Evolutionary conservation across 805 yeast genomes (phyloP).

Genomic region (Saturnispora quitensis): DNA sequence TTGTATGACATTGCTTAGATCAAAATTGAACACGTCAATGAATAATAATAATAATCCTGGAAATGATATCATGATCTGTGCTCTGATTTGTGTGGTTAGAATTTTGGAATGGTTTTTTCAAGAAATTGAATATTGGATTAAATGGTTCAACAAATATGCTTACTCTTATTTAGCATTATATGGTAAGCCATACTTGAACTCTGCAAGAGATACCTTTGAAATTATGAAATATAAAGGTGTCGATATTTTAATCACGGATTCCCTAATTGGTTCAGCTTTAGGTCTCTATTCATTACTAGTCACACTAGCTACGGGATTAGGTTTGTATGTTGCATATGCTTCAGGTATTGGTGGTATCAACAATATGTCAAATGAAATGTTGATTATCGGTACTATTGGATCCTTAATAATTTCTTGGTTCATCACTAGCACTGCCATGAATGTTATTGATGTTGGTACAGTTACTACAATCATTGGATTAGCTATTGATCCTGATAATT

Average conservation of each 20-base stretch:
- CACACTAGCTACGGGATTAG: constrained; percentile 34
- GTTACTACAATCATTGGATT: constrained; percentile 78
- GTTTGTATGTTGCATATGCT: constrained; percentile 1
- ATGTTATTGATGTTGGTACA: constrained; percentile 72
- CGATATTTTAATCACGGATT: constrained; percentile 78
- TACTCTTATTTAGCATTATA: constrained; percentile 80
- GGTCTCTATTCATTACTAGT: constrained; percentile 68
- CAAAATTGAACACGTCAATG: constrained; percentile 20
- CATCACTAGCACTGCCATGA: constrained; percentile 61
- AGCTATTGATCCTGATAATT: constrained; percentile 78
- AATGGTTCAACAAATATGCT: constrained; percentile 86
- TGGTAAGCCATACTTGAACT: constrained; percentile 65
- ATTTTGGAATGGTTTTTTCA: constrained; percentile 58
- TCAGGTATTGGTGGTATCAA: constrained; percentile 1
- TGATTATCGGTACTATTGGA: constrained; percentile 20
- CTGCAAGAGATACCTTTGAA: constrained; percentile 78
- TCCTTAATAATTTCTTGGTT: constrained; percentile 63
- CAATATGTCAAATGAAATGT: constrained; percentile 21
- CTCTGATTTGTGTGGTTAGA: constrained; percentile 35
- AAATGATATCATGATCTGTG: constrained; percentile 41
- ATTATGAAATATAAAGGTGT: constrained; percentile 71
- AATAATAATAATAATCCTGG: constrained; percentile 40
- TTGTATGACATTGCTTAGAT: constrained; percentile 42
- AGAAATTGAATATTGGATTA: constrained; percentile 35
- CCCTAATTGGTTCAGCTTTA: constrained; percentile 68